Percentiles rank a stretch among this genome's conserved stretches.
phyloP scores from a whole-genome alignment of 2,329 filamentous ascomycete species.

The Xylaria polymorpha region DNA sequence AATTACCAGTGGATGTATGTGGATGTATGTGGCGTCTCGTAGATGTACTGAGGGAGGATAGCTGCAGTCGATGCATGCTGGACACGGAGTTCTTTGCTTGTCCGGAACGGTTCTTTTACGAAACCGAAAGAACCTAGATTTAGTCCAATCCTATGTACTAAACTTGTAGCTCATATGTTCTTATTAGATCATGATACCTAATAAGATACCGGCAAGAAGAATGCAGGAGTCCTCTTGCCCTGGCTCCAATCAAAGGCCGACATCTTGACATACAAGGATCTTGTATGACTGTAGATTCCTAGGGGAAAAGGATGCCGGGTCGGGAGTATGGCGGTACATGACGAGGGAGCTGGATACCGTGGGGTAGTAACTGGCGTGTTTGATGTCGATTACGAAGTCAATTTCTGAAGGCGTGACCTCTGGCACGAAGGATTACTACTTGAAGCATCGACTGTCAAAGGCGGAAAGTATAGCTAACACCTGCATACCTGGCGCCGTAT shows the following conservation, averaged over 20 bases:
- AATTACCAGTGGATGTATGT: slow-evolving; percentile 57
- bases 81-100: slow-evolving; percentile 51
- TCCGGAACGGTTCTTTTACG: slow-evolving; percentile 32
- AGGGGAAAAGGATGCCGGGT: slow-evolving; percentile 38
- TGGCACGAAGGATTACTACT: slow-evolving; percentile 12
- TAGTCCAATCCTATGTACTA: slow-evolving; percentile 33
- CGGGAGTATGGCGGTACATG: slow-evolving; percentile 41
- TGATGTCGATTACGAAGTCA: slow-evolving; percentile 29
- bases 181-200: slow-evolving; percentile 31
- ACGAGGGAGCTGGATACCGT: slow-evolving; percentile 36
- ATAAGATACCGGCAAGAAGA: slow-evolving; percentile 30
- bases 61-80: slow-evolving; percentile 58
- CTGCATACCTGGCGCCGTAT: slow-evolving; percentile 18
- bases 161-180: slow-evolving; percentile 28
- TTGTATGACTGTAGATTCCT: slow-evolving; percentile 43
- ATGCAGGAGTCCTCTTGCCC: slow-evolving; percentile 30
- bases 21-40: slow-evolving; percentile 61
- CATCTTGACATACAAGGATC: slow-evolving; percentile 34
- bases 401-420: slow-evolving; percentile 4
- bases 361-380: slow-evolving; percentile 19
- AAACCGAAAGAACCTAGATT: slow-evolving; percentile 24
- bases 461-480: slow-evolving; percentile 27
- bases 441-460: slow-evolving; percentile 44
- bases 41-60: slow-evolving; percentile 60
- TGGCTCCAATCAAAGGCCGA: slow-evolving; percentile 29